Base-by-base conservation (phyloP, 345 rosid species). In the Syzygium grande region DNA sequence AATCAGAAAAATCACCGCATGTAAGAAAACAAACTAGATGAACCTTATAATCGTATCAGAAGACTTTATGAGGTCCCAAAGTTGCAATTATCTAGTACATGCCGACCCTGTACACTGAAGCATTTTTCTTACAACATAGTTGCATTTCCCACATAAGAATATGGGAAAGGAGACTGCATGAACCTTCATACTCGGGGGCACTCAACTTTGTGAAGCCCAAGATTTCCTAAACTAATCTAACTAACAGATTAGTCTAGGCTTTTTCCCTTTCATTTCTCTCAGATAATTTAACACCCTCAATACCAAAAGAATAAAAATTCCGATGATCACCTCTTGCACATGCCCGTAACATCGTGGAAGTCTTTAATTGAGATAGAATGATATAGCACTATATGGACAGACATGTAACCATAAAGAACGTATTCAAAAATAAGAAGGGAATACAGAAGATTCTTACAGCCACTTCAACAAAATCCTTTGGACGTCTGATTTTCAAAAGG, bases 401-500 rank as follows among this genome's bases (percentile, higher is more conserved):
- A 73, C 25, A 73, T 19, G 80, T 38, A 34, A 73, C 49, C 25
- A 34, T 59, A 89, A 89, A 17, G 61, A 73, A 59, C 13, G 73
- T 73, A 38, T 38, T 73, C 49, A 73, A 73, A 73, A 46, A 73
- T 9, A 38, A 19, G 49, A 34, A 34, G 46, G 80, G 49, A 73
- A 38, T 6, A 73, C 85, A 21, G 73, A 85, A 84, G 88, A 89
- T 89, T 93, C 97, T 94, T 96, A 96, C 96, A 90, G 95, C 94
- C 94, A 93, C 89, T 91, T 94, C 96, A 88, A 92, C 94, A 88
- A 90, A 98, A 91, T 96, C 98, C 86, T 93, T 96, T 80, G 99
- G 99, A 46, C 97, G 97, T 89, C 97, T 94, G 88, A 96, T 92
- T 92, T 91, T 98, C 88, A 96, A 93, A 89, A 87, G 84, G 86